Evolutionary conservation across 108 stramenopile genomes (phyloP), one percentile per base, ranked within the genome.

Genomic region (Conticribra weissflogii): DNA sequence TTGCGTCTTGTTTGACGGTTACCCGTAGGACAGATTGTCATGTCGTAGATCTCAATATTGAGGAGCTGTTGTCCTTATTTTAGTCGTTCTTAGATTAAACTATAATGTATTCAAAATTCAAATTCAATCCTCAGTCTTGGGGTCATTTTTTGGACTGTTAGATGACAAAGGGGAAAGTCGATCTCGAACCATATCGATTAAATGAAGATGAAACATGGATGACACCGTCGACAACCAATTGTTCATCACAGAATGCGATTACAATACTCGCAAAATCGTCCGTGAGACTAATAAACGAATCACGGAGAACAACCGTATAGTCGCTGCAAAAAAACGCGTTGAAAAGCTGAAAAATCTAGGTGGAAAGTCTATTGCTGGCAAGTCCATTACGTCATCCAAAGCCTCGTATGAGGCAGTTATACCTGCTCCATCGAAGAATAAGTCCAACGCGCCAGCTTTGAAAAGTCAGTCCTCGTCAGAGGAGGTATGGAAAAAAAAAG

Each of bases 181-280:
- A n/a, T n/a, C n/a, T n/a, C n/a, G n/a, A n/a, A n/a, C n/a, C n/a
- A n/a, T n/a, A n/a, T n/a, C n/a, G n/a, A n/a, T n/a, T n/a, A n/a
- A n/a, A n/a, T n/a, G 28, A 57, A 57, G 29, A 9, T 32, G 16
- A 17, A 68, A 3, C n/a, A 63, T 63, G 61, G 25, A 30, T 14
- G 61, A 63, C 0, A 32, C 0, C 15, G 63, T 50, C 27, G 57
- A 74, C 17, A 31, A 58, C 14, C 63, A 64, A 34, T 33, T 54
- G 29, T 75, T 66, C 27, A 68, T 76, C 23, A 48, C 61, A 18
- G 67, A 76, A 36, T 68, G 60, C 45, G 75, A 76, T 58, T 68
- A 34, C 28, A 68, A 76, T 44, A 76, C 67, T 29, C 66, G 75
- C 9, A 62, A 76, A 50, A 67, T 76, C 22, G 66, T 76, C 46